Evolutionary conservation across 164 flowering plant genomes (phyloP).

Genomic region (Aristolochia californica): DNA sequence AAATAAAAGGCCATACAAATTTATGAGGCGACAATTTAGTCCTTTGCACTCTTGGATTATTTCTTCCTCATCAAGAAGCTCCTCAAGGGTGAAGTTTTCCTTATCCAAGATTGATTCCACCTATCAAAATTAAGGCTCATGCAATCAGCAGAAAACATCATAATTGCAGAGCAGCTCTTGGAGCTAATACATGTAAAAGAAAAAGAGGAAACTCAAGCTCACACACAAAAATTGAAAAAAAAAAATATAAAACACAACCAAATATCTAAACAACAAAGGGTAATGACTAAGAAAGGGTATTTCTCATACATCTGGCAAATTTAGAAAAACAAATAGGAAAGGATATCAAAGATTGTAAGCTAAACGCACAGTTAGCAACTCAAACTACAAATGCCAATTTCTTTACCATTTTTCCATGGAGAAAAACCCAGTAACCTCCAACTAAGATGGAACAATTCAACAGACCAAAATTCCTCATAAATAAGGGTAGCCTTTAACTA

Average conservation of each 20-base stretch:
- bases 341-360: too few species aligned
- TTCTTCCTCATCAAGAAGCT: conserved; percentile 96
- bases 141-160: neutral
- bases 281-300: too few species aligned
- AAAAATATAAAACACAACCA: too few species aligned
- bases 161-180: neutral
- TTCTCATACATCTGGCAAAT: too few species aligned
- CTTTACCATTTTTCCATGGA: neutral
- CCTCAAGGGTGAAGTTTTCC: conserved; percentile 86
- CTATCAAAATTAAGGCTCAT: too few species aligned
- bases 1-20: conserved; percentile 40
- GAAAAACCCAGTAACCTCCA: neutral
- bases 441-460: too few species aligned
- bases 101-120: conserved; percentile 88
- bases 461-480: too few species aligned
- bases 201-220: too few species aligned
- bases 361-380: too few species aligned
- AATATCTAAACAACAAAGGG: too few species aligned
- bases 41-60: conserved; percentile 99
- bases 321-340: neutral
- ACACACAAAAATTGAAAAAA: neutral
- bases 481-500: too few species aligned
- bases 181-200: too few species aligned
- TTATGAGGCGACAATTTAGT: conserved; percentile 83
- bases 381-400: neutral